A percentile compares a stretch with the other conserved stretches of the same genome.
Conservation (phyloP, 257 asterid species). For the Mentha longifolia region DNA sequence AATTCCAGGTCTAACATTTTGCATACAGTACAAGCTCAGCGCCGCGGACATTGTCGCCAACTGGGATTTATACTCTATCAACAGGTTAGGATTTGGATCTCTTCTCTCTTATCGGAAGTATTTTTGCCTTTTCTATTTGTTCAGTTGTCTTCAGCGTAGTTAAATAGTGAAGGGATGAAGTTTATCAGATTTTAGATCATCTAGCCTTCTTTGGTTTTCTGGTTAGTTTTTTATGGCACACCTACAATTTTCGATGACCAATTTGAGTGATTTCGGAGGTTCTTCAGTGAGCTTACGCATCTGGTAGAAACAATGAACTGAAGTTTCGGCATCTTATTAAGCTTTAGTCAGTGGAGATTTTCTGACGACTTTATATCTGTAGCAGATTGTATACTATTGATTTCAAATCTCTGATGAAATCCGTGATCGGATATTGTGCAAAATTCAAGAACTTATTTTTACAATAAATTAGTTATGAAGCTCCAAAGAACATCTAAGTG, state of each 20-base stretch:
- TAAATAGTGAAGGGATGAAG: not conserved
- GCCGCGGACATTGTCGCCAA: conserved; percentile 88
- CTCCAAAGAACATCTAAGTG: not conserved
- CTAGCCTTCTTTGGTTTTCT: not conserved
- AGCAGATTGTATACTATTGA: not conserved
- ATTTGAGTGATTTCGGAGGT: conserved; percentile 19
- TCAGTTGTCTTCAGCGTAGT: conserved; percentile 17
- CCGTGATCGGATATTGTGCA: not conserved
- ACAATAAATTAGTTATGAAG: not conserved
- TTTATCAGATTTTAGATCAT: not conserved
- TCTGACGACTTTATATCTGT: not conserved
- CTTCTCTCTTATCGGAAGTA: not conserved
- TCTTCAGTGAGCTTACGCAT: not conserved
- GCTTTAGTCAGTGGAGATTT: not conserved
- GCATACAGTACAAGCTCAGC: conserved; percentile 81
- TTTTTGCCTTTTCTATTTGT: not conserved
- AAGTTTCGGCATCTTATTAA: not conserved
- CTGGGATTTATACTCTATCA: conserved; percentile 86
- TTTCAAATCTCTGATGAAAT: not conserved
- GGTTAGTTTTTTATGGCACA: not conserved
- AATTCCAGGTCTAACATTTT: conserved; percentile 70
- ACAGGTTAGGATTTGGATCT: conserved; percentile 53
- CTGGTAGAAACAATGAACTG: not conserved
- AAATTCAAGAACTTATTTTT: not conserved
- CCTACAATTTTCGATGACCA: conserved; percentile 1